Evolutionary conservation across 768 basidiomycete genomes (phyloP), one percentile per base, ranked within the genome.

Genomic region (Baorangia bicolor): DNA sequence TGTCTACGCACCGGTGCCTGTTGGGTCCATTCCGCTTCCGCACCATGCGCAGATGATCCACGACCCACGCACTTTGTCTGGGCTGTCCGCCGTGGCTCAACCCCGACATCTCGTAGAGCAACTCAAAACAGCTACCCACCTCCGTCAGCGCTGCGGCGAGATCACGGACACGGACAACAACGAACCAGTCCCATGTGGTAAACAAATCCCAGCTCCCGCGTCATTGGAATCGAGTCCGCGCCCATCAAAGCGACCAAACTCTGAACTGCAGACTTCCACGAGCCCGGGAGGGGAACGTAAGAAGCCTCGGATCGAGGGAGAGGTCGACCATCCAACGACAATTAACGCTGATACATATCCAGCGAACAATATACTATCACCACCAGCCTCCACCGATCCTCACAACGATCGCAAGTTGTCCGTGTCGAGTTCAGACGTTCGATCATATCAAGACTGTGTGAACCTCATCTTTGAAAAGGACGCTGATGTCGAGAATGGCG

Each of bases 381-480:
- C 51, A 7, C 28, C 55, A 14, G 30, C 49, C 7, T 42, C 42
- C 13, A 11, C 28, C 8, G 46, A 50, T 35, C 30, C 27, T 31
- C 56, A 25, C 21, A 14, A 37, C 11, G 56, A 60, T 21, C 33
- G 10, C 43, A 49, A 52, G 30, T 16, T 25, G 8, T 48, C 51
- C 11, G 21, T 33, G 18, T 13, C 53, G 5, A 30, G 20, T 45
- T 49, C 55, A 13, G 51, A 69, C 23, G 39, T 72, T 23, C 76
- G 78, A 53, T 77, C 81, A 51, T 63, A 82, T 21, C 71, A 70
- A 51, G 75, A 74, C 12, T 71, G 84, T 25, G 76, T 83, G 23
- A 45, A 67, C 38, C 48, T 68, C 42, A 69, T 73, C 52, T 75
- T 73, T 46, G 72, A 69, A 47, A 57, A 57, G 49, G 71, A 74